Percentiles rank a stretch among this genome's conserved stretches.
These are phyloP conservation scores for Blepharisma stoltei DNA, from an alignment of 73 alveolate species.

Conservation along the genomic window DNA sequence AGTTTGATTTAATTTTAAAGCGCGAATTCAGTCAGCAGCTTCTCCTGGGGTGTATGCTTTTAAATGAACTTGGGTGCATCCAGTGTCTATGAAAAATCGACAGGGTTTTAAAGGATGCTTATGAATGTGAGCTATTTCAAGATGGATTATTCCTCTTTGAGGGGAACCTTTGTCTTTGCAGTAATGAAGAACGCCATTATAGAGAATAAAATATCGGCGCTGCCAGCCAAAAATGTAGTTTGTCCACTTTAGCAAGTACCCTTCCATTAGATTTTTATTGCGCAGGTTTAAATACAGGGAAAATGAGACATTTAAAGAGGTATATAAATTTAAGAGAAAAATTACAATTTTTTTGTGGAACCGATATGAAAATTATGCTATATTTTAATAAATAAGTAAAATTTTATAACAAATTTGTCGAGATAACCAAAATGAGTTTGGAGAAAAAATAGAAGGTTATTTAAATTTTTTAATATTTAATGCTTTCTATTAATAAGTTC, in stretches of 20 bases:
- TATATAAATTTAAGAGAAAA: too few relatives aligned
- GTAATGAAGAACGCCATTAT: conserved; percentile 41
- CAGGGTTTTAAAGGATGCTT: conserved; percentile 33
- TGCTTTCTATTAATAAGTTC: too few relatives aligned
- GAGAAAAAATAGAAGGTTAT: too few relatives aligned
- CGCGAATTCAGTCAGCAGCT: conserved; percentile 19
- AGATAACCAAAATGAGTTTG: too few relatives aligned
- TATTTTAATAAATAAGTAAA: too few relatives aligned
- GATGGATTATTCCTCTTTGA: conserved; percentile 41
- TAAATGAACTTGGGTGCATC: not conserved
- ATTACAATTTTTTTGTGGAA: too few relatives aligned
- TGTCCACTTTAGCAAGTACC: conserved; percentile 49
- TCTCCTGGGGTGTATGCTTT: conserved; percentile 27
- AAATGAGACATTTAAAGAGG: too few relatives aligned
- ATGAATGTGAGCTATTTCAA: conserved; percentile 42
- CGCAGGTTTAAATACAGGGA: too few relatives aligned
- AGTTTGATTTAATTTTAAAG: not conserved
- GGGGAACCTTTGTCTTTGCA: conserved; percentile 49
- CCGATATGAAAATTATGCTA: too few relatives aligned
- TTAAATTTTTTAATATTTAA: too few relatives aligned
- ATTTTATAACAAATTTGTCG: too few relatives aligned
- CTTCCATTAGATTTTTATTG: conserved; percentile 42
- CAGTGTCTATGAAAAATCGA: conserved; percentile 37
- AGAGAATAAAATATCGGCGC: conserved; percentile 46
- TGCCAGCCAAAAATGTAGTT: conserved; percentile 46